Conservation (phyloP, 805 yeast species). For the Yamadazyma laniorum region DNA sequence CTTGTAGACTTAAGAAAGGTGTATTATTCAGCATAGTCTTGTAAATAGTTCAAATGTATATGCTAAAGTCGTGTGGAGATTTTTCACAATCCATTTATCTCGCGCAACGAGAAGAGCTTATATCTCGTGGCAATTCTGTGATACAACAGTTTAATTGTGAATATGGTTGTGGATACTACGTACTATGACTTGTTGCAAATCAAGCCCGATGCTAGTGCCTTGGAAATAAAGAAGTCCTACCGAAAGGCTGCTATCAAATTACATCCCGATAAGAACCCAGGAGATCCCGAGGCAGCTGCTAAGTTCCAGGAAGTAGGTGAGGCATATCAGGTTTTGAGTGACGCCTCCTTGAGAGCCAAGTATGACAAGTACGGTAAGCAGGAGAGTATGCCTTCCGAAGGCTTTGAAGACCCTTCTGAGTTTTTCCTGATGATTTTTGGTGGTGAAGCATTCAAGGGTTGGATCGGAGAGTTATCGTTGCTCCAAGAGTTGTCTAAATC, state of each 20-base stretch:
- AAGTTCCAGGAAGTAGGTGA: constrained; percentile 52
- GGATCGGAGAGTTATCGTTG: constrained; percentile 79
- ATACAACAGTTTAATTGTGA: no score
- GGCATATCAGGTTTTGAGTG: constrained; percentile 77
- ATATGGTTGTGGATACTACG: constrained; percentile 47
- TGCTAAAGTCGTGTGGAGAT: not conserved
- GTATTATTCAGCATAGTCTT: constrained; percentile 58
- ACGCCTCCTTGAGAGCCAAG: constrained; percentile 57
- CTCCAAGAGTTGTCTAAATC: constrained; percentile 40
- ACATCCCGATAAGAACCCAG: constrained; percentile 48
- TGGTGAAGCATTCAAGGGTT: constrained; percentile 72
- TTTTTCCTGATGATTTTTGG: constrained; percentile 83
- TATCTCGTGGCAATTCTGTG: not conserved
- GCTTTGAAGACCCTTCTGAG: constrained; percentile 80
- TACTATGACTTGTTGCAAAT: constrained; percentile 41
- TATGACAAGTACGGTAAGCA: constrained; percentile 78
- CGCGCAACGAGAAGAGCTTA: no score
- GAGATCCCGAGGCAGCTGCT: constrained; percentile 44
- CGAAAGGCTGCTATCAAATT: constrained; percentile 43
- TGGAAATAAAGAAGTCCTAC: constrained; percentile 46
- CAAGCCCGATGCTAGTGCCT: constrained; percentile 35
- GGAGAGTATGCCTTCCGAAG: constrained; percentile 57
- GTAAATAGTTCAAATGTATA: constrained; percentile 6
- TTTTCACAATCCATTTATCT: no score
- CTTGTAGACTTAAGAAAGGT: constrained; percentile 88